These are phyloP conservation scores for Tephrocybe sp. DNA, from an alignment of 768 basidiomycete genomes.

Conservation along the genomic window DNA sequence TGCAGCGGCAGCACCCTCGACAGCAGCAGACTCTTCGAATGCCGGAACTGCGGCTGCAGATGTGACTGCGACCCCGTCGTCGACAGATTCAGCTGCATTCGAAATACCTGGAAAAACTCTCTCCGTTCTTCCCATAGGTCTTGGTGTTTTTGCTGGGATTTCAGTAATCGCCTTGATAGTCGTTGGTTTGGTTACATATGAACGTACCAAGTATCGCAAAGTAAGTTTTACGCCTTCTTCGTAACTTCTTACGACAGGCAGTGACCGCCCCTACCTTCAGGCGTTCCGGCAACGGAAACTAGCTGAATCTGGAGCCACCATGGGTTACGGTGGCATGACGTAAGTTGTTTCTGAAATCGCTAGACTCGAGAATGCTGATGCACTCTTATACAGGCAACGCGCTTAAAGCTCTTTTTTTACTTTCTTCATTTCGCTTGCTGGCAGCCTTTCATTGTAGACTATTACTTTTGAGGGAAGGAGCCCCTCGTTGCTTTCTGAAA, in stretches of 20 bases:
- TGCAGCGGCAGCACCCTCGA: constrained; percentile 9
- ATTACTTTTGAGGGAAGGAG: constrained; percentile 4
- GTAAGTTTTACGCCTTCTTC: constrained; percentile 37
- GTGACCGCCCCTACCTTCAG: constrained; percentile 33
- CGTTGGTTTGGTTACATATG: constrained; percentile 83
- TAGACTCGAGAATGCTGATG: not conserved
- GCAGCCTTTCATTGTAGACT: constrained; percentile 12
- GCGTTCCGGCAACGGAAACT: constrained; percentile 75
- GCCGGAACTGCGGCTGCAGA: constrained; percentile 16
- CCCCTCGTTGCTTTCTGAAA: not conserved
- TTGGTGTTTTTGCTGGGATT: constrained; percentile 84
- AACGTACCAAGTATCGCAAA: constrained; percentile 85
- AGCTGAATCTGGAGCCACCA: constrained; percentile 56
- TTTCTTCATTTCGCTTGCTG: constrained; percentile 10
- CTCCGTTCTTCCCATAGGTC: constrained; percentile 77
- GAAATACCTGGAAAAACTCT: constrained; percentile 71
- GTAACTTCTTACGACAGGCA: not conserved
- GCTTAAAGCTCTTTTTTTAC: constrained; percentile 13
- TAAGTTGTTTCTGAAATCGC: constrained; percentile 23
- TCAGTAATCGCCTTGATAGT: constrained; percentile 81
- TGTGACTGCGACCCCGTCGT: constrained; percentile 17
- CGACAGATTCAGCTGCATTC: constrained; percentile 46
- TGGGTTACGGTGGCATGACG: constrained; percentile 63
- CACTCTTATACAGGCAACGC: constrained; percentile 15
- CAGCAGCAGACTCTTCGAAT: constrained; percentile 6